Base-by-base conservation (phyloP, 225 moss, liverwort and hornwort genomes). In the Marchantia polymorpha region DNA sequence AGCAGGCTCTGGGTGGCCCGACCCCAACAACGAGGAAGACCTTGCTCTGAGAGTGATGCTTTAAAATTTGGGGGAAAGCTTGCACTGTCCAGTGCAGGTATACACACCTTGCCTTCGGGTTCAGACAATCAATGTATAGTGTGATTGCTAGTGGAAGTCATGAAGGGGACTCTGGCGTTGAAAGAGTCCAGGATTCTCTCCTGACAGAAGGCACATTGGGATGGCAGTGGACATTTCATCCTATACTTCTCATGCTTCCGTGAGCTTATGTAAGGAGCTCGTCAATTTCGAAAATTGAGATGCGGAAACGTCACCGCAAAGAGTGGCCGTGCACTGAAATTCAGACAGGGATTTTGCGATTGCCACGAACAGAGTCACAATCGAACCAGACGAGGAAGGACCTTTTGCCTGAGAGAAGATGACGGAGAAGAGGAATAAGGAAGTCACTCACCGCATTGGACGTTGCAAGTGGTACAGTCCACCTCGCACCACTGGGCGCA, bases 401-500 rank as follows among this genome's bases (percentile, higher is more conserved):
- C 13, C 47, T 69, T 48, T 46, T 15, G 12, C 52, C 68, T 23
- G 5, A 14, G 64, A 65, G 15, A 17, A 39, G 39, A 39, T 39
- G 39, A 39, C n/a, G n/a, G n/a, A 39, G 39, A 39, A 39, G 66
- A 52, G 48, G 50, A 48, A 71, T 47, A 26, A 17, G 56, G 27
- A 29, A 16, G 65, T 26, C 23, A 68, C 87, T 80, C 30, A 87
- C 87, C 80, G 80, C 87, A 87, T 73, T 85, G 46, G 39, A 83
- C 82, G 29, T 64, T 52, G 78, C 87, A 87, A 7, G 84, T 77
- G 74, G 53, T 73, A 75, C 87, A 87, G 29, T 87, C 84, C 74
- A 87, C 87, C 7, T 64, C 75, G 51, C 87, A 87, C 82, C 84
- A 87, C 48, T 87, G 82, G 8, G 85, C 73, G 72, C 87, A 87